Conservation (phyloP, 129 eudicot species). For the Sambucus nigra region DNA sequence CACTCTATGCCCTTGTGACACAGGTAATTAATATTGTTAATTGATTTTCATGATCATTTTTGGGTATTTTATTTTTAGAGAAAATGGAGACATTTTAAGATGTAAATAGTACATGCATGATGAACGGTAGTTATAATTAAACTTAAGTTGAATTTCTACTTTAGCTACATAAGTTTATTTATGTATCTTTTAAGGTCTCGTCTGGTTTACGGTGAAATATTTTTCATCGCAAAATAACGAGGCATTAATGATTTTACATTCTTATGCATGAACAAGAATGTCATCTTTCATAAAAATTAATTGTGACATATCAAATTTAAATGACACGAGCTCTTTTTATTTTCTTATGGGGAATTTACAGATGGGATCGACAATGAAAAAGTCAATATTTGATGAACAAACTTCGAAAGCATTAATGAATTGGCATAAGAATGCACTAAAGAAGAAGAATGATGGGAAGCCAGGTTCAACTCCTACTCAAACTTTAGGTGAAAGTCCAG, state of each 20-base stretch:
- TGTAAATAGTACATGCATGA: background rate
- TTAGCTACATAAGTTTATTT: background rate
- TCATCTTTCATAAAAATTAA: too few relatives aligned
- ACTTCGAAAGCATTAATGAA: constrained; percentile 67
- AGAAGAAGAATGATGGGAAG: constrained; percentile 33
- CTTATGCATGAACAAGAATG: too few relatives aligned
- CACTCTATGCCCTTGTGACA: constrained; percentile 87
- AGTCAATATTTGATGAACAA: constrained; percentile 80
- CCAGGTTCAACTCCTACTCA: constrained; percentile 12
- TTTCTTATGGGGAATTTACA: constrained; percentile 13
- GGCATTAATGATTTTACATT: too few relatives aligned
- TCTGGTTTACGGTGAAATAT: too few relatives aligned
- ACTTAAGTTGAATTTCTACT: background rate
- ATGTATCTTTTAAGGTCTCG: too few relatives aligned
- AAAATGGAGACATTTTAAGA: background rate
- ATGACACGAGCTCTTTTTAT: background rate
- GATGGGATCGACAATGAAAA: constrained; percentile 99
- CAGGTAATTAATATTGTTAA: constrained; percentile 37
- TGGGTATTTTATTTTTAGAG: background rate
- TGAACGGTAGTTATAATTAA: too few relatives aligned
- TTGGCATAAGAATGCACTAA: constrained; percentile 69
- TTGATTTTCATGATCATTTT: background rate
- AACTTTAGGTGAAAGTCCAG: constrained; percentile 28
- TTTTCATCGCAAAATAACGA: too few relatives aligned
- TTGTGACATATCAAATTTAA: too few relatives aligned